Evolutionary conservation across 345 rosid species (phyloP), one percentile per base, ranked within the genome.

Genomic region (Eucalyptus marginata): DNA sequence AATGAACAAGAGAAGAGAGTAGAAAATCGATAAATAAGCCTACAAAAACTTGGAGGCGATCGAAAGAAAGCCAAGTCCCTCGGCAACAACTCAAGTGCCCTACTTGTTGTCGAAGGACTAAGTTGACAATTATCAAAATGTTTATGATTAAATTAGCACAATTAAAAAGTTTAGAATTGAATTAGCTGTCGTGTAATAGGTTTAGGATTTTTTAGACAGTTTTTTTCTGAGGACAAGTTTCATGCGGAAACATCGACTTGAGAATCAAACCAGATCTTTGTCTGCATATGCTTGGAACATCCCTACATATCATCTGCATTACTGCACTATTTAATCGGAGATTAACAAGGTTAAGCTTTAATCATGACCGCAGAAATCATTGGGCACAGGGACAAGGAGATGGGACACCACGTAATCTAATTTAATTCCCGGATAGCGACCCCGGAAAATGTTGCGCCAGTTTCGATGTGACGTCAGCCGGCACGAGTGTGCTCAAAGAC

Each of bases 191-290:
- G 1, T 24, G 1, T 18, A 22, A 56, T 4, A 24, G 0, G 0
- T 56, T 56, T 56, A 24, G 0, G 0, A 22, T 1, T 24, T 24
- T 56, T 8, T 24, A 22, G 13, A 22, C 0, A 24, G 0, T 2
- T 4, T 24, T 24, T 56, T 24, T 13, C 0, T 10, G 1, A 10
- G 0, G 62, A 10, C 6, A 22, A 56, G 29, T 56, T 56, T 71
- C 25, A 10, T 56, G 62, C 29, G 1, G 12, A 40, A 40, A 20
- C 2, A 2, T 76, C 0, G 15, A 76, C 40, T 40, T 40, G 15
- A 76, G 29, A 40, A 76, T 76, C 29, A 20, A 40, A 40, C 47
- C 2, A 20, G 29, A 40, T 1, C 47, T 56, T 56, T 56, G 47
- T 76, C 84, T 22, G 11, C 84, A 0, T 10, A 40, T 76, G 84